phyloP scores from a whole-genome alignment of 345 rosid genomes.

The Isatis tinctoria region DNA sequence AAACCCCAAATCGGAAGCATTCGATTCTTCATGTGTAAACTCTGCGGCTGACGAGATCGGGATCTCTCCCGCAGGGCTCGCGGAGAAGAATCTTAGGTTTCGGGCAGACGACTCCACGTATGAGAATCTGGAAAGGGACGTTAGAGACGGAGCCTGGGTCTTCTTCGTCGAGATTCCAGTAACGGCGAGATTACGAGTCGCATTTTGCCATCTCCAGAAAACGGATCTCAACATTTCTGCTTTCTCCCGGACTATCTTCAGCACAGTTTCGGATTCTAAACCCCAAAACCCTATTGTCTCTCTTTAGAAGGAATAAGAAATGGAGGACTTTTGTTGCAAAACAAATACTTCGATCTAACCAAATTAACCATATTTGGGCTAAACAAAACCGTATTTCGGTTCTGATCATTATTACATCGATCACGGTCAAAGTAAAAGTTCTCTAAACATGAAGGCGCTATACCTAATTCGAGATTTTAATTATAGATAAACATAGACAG shows the following conservation, averaged over 20 bases:
- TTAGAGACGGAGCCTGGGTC: conserved; percentile 6
- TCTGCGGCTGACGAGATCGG: conserved; percentile 9
- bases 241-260: neutral
- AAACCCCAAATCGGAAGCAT: conserved; percentile 2
- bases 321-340: neutral
- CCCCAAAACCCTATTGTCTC: conserved; percentile 28
- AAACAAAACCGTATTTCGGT: no score
- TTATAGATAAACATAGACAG: no score
- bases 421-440: no score
- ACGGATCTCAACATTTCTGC: conserved; percentile 55
- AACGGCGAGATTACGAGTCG: conserved; percentile 26
- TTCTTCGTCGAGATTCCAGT: conserved; percentile 31
- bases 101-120: conserved; percentile 15
- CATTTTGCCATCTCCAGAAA: conserved; percentile 35
- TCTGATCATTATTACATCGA: no score
- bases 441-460: no score
- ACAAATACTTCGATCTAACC: neutral
- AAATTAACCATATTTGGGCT: no score
- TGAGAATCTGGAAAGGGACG: conserved; percentile 17
- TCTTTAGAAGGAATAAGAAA: neutral
- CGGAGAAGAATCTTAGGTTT: conserved; percentile 37
- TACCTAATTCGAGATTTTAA: no score
- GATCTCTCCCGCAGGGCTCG: conserved; percentile 25
- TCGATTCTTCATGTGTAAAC: conserved; percentile 6
- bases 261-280: conserved; percentile 11